These are phyloP conservation scores for Pestalotiopsis sp. DNA, from an alignment of 2,329 filamentous ascomycete species.

Conservation along the genomic window DNA sequence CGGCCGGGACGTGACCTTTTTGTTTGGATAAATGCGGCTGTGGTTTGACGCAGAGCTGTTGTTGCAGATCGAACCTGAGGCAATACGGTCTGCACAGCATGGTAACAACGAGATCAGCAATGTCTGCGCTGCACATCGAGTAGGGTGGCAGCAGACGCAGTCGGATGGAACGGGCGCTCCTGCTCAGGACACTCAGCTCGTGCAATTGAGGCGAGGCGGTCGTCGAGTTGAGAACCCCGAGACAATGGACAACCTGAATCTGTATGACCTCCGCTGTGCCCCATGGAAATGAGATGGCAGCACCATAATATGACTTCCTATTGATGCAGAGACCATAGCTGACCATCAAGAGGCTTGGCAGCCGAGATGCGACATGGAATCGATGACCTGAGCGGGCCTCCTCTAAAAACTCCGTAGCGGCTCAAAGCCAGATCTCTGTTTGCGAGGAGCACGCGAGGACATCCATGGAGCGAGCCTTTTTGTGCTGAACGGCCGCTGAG, in stretches of 20 bases:
- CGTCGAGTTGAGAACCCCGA: not conserved
- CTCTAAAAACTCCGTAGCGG: not conserved
- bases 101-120: no score
- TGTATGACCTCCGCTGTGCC: not conserved
- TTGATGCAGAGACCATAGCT: not conserved
- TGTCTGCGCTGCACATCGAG: not conserved
- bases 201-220: not conserved
- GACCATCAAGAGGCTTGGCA: not conserved
- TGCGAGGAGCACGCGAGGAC: not conserved
- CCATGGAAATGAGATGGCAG: not conserved
- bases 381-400: not conserved
- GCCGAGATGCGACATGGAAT: not conserved
- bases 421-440: not conserved
- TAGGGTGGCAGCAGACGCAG: not conserved
- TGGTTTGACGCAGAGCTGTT: not conserved
- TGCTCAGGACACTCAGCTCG: not conserved
- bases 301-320: not conserved
- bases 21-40: not conserved
- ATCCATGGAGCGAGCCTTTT: not conserved
- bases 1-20: not conserved
- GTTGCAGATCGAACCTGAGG: not conserved
- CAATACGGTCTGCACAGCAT: not conserved
- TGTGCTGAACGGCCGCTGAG: not conserved
- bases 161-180: not conserved
- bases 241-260: not conserved